phyloP scores from a whole-genome alignment of 2,329 filamentous ascomycete genomes.

The Amylocarpus encephaloides region DNA sequence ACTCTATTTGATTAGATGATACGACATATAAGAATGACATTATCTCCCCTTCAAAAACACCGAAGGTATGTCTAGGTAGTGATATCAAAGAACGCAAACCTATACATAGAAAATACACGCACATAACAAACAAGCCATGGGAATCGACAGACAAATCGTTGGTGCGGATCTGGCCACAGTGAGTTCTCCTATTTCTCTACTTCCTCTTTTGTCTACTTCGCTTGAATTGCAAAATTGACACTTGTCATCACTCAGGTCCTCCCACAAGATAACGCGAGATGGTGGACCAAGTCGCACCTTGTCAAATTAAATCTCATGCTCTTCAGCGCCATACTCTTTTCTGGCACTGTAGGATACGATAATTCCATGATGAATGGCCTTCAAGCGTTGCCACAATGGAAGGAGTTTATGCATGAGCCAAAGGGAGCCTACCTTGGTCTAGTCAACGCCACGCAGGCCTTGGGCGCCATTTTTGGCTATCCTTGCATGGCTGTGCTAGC shows the following conservation, averaged over 20 bases:
- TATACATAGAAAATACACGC: too few species aligned
- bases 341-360: slow-evolving; percentile 12
- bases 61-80: too few species aligned
- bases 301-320: slow-evolving; percentile 9
- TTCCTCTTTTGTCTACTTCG: neutral
- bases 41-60: too few species aligned
- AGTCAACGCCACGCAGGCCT: slow-evolving; percentile 1
- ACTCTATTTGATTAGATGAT: too few species aligned
- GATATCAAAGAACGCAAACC: too few species aligned
- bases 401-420: slow-evolving; percentile 19
- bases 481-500: slow-evolving; percentile 1
- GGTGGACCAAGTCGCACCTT: slow-evolving; percentile 19
- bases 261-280: slow-evolving; percentile 10
- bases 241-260: slow-evolving; percentile 1
- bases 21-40: too few species aligned
- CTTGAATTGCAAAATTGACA: neutral
- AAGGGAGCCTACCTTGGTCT: slow-evolving; percentile 7
- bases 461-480: slow-evolving; percentile 4
- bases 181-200: neutral
- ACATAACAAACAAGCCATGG: too few species aligned
- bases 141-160: too few species aligned
- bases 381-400: slow-evolving; percentile 31
- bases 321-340: slow-evolving; percentile 6
- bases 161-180: too few species aligned
- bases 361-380: slow-evolving; percentile 29